phyloP scores from a whole-genome alignment of 2,329 filamentous ascomycete species.

The Arthrinium puccinioides region DNA sequence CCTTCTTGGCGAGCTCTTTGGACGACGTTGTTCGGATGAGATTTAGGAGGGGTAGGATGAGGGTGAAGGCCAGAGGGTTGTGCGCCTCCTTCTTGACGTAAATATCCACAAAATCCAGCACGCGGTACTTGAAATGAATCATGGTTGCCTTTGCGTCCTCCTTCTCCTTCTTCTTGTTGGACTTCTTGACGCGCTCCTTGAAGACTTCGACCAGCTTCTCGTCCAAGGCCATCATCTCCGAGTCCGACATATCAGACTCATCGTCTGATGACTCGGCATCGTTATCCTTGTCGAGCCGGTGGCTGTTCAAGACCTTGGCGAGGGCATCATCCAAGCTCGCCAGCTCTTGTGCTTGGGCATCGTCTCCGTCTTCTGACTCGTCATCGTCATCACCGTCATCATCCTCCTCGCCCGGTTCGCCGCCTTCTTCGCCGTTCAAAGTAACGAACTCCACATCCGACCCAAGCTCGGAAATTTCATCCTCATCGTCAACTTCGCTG shows the following conservation, averaged over 20 bases:
- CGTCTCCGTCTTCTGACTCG: slow-evolving; percentile 32
- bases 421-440: slow-evolving; percentile 31
- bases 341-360: slow-evolving; percentile 35
- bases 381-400: slow-evolving; percentile 34
- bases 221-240: slow-evolving; percentile 53
- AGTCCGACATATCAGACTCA: slow-evolving; percentile 86
- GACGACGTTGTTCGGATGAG: slow-evolving; percentile 70
- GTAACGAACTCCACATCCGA: slow-evolving; percentile 34
- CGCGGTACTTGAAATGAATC: slow-evolving; percentile 89
- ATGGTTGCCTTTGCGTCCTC: slow-evolving; percentile 85
- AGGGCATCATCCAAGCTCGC: slow-evolving; percentile 64
- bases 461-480: slow-evolving; percentile 29
- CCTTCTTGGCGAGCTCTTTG: slow-evolving; percentile 68
- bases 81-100: slow-evolving; percentile 74
- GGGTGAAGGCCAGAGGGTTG: slow-evolving; percentile 57
- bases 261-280: slow-evolving; percentile 50
- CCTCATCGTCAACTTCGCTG: slow-evolving; percentile 30
- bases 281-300: slow-evolving; percentile 52
- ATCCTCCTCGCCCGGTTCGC: slow-evolving; percentile 27
- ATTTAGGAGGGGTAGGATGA: slow-evolving; percentile 70
- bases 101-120: slow-evolving; percentile 79
- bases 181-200: slow-evolving; percentile 61
- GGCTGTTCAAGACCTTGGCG: slow-evolving; percentile 69
- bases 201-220: slow-evolving; percentile 78
- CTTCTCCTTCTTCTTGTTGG: slow-evolving; percentile 72